Evolutionary conservation across 2,329 filamentous ascomycete genomes (phyloP).

Genomic region (Aspergillus sp.): DNA sequence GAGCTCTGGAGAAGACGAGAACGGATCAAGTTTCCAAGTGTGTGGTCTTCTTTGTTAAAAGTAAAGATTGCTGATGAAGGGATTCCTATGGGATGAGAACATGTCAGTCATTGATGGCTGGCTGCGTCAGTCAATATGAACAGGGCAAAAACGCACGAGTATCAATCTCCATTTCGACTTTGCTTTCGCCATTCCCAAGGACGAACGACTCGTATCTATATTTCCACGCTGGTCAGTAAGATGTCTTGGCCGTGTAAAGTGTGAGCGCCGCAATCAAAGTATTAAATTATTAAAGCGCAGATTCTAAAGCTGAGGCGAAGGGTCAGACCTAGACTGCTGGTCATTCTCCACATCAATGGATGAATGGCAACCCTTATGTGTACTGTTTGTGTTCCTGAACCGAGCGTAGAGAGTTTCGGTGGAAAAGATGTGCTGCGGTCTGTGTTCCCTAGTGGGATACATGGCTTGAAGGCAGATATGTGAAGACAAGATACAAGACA

Average conservation of each 20-base stretch:
- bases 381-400: conserved; percentile 4
- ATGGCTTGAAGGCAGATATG: conserved; percentile 1
- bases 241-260: background rate
- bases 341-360: conserved; percentile 21
- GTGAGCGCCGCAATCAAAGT: background rate
- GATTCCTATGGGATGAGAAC: conserved; percentile 60
- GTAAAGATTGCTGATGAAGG: conserved; percentile 94
- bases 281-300: background rate
- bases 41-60: conserved; percentile 96
- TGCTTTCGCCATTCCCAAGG: conserved; percentile 84
- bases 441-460: conserved; percentile 8
- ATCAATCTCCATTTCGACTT: conserved; percentile 84
- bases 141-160: conserved; percentile 65
- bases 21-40: conserved; percentile 84
- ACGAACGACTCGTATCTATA: conserved; percentile 90
- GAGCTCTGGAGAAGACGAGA: conserved; percentile 81
- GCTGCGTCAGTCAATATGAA: background rate
- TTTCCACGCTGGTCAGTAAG: conserved; percentile 12
- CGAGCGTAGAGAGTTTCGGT: conserved; percentile 21
- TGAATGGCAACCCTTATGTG: conserved; percentile 21
- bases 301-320: background rate
- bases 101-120: background rate
- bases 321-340: conserved; percentile 22
- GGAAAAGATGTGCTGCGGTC: conserved; percentile 18
- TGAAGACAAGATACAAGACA: background rate